Evolutionary conservation across 2,329 filamentous ascomycete species (phyloP), one percentile per base, ranked within the genome.

Genomic region (Zymoseptoria passerinii): DNA sequence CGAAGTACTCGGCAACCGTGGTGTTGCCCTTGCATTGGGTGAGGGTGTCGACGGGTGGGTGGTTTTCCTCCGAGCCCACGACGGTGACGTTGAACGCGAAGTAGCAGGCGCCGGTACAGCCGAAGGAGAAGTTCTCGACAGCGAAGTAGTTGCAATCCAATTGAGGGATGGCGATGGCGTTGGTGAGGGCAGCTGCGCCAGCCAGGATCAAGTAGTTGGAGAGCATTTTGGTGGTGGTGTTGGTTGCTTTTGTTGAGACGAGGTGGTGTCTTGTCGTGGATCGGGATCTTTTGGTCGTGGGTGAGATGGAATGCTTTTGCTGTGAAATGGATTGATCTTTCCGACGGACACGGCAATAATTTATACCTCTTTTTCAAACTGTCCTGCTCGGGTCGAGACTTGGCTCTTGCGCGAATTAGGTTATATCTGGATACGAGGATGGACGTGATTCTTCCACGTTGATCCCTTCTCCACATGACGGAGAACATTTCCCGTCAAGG

Each of bases 121-220:
- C 65, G 59, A 59, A 68, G 61, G 61, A 40, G 63, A 67, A 68
- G 50, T 68, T 62, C 50, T 60, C 58, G 44, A 68, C 55, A 51
- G 40, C n/a, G 64, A 67, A 68, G 53, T 16, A 53, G 50, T 52
- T 51, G 53, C 35, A 3, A 8, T 56, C 28, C 18, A 50, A 48
- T 49, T 53, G 35, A 8, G 50, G 29, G 51, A 50, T 8, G 19
- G 28, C 27, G 18, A 19, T n/a, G 23, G 63, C 59, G 23, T 60
- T 53, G 52, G 65, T 64, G 52, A 60, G 50, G 23, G 59, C 64
- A 55, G 60, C 29, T 10, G 64, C 61, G 50, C 57, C 60, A 20
- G 58, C 57, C 52, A 65, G 51, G 51, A 63, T 50, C 55, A 66
- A 52, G 53, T 57, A 55, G 49, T 61, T 61, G 58, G 55, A 58